These are phyloP conservation scores for Isabelozyma rhagii DNA, from an alignment of 805 yeast species.

Conservation along the genomic window DNA sequence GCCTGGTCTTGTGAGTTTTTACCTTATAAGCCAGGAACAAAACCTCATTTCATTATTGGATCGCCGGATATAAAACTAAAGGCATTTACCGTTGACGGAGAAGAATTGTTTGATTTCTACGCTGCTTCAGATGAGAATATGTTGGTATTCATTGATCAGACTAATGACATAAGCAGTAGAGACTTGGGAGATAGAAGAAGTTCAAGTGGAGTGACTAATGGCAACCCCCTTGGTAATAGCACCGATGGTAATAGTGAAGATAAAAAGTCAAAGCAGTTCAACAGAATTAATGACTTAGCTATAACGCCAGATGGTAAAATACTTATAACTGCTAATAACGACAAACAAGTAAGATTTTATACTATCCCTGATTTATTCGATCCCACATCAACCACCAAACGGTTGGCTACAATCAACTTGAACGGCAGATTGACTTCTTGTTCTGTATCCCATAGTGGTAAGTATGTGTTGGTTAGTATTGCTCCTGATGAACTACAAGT, in stretches of 20 bases:
- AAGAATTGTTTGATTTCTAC: constrained; percentile 41
- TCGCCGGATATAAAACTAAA: constrained; percentile 66
- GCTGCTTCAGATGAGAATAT: constrained; percentile 7
- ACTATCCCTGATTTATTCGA: constrained; percentile 40
- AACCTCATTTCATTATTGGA: constrained; percentile 61
- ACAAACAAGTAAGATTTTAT: constrained; percentile 58
- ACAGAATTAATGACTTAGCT: constrained; percentile 65
- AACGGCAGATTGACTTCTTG: constrained; percentile 65
- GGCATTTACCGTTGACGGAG: constrained; percentile 37
- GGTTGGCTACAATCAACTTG: constrained; percentile 46
- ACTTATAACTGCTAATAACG: constrained; percentile 63
- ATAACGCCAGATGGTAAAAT: constrained; percentile 61
- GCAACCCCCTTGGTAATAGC: not conserved
- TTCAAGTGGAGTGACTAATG: not conserved
- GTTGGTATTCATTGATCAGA: constrained; percentile 8
- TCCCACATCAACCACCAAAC: constrained; percentile 26
- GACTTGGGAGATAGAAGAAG: not conserved
- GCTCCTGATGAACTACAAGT: constrained; percentile 75
- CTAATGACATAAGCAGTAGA: constrained; percentile 6
- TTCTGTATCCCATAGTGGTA: constrained; percentile 51
- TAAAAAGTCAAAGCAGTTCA: constrained; percentile 19
- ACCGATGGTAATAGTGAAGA: not conserved
- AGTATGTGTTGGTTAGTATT: constrained; percentile 57
- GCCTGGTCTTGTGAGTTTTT: constrained; percentile 65
- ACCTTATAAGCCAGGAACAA: constrained; percentile 38